Evolutionary conservation across 306 rosid genomes (phyloP).

Genomic region (Alnus glutinosa): DNA sequence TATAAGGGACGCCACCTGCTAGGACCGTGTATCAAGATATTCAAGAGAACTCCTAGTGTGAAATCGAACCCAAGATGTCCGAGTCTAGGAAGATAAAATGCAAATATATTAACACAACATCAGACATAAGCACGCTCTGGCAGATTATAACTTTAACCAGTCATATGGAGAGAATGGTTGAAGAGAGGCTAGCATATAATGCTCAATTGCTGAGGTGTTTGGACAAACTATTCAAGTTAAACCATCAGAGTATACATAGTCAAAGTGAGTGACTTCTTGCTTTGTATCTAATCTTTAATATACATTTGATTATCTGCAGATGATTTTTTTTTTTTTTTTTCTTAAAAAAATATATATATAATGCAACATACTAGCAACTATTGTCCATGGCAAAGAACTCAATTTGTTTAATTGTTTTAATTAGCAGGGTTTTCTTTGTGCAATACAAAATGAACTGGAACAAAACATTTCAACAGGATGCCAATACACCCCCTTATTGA

Average conservation of each 20-base stretch:
- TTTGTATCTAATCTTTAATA: neutral
- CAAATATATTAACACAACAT: neutral
- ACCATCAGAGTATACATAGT: neutral
- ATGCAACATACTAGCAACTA: neutral
- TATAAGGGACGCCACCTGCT: neutral
- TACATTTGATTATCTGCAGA: neutral
- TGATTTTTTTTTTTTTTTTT: neutral
- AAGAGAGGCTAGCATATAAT: neutral
- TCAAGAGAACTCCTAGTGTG: too few relatives aligned
- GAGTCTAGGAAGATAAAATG: neutral
- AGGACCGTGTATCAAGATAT: too few relatives aligned
- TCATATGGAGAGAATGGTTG: neutral
- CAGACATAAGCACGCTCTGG: neutral
- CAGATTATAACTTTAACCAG: neutral
- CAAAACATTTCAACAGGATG: constrained; percentile 4
- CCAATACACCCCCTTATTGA: constrained; percentile 1
- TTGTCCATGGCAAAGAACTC: neutral
- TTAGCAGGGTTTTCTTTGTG: neutral
- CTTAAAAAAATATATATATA: neutral
- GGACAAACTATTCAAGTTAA: neutral
- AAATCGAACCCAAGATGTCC: too few relatives aligned
- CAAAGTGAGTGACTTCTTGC: constrained; percentile 9
- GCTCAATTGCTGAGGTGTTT: neutral
- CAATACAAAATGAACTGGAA: neutral
- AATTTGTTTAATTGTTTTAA: neutral